These are phyloP conservation scores for Dactylellina drechsleri DNA, from an alignment of 2,329 filamentous ascomycete species.

Conservation along the genomic window DNA sequence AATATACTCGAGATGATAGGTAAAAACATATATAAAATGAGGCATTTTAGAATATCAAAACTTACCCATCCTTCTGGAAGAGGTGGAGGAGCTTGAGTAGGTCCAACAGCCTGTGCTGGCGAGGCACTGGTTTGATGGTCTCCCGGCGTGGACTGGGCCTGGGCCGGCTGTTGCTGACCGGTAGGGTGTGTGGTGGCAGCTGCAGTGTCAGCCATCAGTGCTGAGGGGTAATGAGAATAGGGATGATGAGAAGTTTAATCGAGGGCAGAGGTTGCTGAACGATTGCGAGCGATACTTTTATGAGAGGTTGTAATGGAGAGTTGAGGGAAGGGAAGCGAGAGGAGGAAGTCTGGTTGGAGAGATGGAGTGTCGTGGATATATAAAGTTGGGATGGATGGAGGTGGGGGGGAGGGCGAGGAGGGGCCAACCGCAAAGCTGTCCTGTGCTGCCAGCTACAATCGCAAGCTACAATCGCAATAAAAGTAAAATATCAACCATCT, in stretches of 20 bases:
- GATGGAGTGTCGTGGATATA: background rate
- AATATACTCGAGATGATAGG: background rate
- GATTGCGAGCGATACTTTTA: no score
- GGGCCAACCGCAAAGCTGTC: conserved; percentile 8
- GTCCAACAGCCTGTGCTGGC: conserved; percentile 57
- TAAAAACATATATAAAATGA: background rate
- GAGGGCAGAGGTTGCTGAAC: background rate
- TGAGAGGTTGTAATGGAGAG: background rate
- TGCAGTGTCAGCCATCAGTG: conserved; percentile 41
- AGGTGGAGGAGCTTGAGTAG: conserved; percentile 57
- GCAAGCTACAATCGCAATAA: no score
- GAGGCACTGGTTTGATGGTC: conserved; percentile 55
- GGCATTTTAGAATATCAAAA: conserved; percentile 1
- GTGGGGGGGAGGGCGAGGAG: conserved; percentile 16
- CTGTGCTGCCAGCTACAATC: no score
- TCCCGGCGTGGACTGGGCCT: conserved; percentile 34
- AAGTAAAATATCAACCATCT: no score
- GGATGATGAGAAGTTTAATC: background rate
- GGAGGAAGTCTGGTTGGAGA: background rate
- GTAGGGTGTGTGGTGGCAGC: conserved; percentile 28
- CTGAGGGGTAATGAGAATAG: background rate
- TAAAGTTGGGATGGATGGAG: background rate
- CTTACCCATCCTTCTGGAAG: conserved; percentile 57
- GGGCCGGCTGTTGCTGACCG: conserved; percentile 37
- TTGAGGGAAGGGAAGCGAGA: background rate